Conservation (phyloP, 176 grass and related monocot species). For the maize (Zea mays) region DNA sequence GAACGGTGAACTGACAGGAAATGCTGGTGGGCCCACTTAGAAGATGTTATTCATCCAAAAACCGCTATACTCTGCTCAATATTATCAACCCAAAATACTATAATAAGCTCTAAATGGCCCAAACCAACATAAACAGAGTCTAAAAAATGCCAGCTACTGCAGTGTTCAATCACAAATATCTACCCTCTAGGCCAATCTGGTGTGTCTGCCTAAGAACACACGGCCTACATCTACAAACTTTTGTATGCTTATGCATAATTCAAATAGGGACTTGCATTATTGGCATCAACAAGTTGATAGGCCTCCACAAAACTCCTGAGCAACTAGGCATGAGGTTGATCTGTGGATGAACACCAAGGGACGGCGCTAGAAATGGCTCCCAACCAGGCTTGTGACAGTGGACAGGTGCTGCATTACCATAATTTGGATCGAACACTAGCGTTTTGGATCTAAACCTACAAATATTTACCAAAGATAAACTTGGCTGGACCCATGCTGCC, state of each 20-base stretch:
- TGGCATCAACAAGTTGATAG: neutral
- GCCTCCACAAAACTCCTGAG: neutral
- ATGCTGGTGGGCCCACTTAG: neutral
- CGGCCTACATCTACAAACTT: neutral
- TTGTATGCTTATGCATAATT: slow-evolving; percentile 11
- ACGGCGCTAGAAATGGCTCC: neutral
- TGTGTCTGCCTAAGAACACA: neutral
- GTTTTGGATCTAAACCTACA: neutral
- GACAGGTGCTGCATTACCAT: neutral
- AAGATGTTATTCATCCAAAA: slow-evolving; percentile 3
- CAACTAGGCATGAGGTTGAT: neutral
- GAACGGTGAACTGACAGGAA: slow-evolving; percentile 14
- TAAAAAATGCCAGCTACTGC: neutral
- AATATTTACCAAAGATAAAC: neutral
- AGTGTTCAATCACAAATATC: neutral
- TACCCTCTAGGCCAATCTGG: neutral
- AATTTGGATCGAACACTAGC: neutral
- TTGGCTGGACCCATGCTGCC: neutral
- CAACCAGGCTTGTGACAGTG: neutral
- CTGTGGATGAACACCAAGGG: neutral
- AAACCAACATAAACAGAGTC: neutral
- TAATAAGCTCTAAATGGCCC: neutral
- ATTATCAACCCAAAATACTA: neutral
- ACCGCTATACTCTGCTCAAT: neutral
- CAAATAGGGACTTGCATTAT: neutral